Base-by-base conservation (phyloP, 345 rosid genomes). In the Acer campestre region DNA sequence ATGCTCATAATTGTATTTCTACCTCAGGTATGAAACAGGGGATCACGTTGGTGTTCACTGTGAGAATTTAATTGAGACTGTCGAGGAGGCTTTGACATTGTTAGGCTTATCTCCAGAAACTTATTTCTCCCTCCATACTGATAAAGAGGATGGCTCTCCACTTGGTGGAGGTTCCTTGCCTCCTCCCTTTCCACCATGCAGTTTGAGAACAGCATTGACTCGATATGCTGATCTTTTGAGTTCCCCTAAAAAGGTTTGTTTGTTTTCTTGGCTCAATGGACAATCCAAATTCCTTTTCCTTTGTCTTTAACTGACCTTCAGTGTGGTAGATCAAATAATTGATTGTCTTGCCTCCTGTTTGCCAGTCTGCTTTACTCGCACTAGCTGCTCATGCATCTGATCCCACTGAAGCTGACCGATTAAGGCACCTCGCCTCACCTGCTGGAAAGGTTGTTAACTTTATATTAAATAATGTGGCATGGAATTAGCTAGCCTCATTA, bases 31-130 rank as follows among this genome's bases (percentile, higher is more conserved):
- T 82, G 99, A 92, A 86, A 92, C 98, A 2, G 99, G 99, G 73
- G 99, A 95, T 87, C 99, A 95, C 78, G 94, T 94, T 78, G 99
- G 98, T 79, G 99, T 97, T 44, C 88, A 81, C 78, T 82, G 90
- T 78, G 97, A 94, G 74, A 97, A 97, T 68, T 76, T 85, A 62
- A 83, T 71, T 20, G 99, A 97, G 82, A 83, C 84, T 66, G 98
- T 94, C n/a, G 99, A 91, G 74, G 99, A 94, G 86, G 98, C 94
- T 38, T 78, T 92, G 82, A 81, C 61, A 51, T 82, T 97, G 59
- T 86, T 97, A 77, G 94, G 92, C 69, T 68, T 89, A 67, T 90
- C 99, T 48, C 90, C 94, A 10, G 94, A 91, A 74, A 89, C 93
- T 58, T 90, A 84, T 78, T 97, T 97, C 88, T 89, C 99, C 38